phyloP scores from a whole-genome alignment of 176 grass and related monocot genomes.

The Aegilops bicornis region DNA sequence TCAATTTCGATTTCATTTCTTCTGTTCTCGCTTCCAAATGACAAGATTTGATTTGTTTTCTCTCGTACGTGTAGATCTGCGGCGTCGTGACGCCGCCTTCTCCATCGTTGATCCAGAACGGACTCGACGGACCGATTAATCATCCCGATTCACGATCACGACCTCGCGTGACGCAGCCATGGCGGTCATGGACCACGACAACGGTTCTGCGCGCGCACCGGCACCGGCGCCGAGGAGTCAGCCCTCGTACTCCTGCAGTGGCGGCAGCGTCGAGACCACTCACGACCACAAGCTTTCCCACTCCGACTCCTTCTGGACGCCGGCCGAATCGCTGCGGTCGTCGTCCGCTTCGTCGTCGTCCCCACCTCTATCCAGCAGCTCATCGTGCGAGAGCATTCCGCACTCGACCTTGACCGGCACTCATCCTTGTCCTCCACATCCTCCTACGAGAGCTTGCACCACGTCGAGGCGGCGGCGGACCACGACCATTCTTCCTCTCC shows the following conservation, averaged over 20 bases:
- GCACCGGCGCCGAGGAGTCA: too few species aligned
- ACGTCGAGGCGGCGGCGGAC: neutral
- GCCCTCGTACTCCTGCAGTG: neutral
- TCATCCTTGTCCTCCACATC: slow-evolving; percentile 15
- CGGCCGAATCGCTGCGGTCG: slow-evolving; percentile 5
- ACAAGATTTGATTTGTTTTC: neutral
- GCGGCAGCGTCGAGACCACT: neutral
- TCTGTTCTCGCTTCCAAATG: neutral
- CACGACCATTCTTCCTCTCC: too few species aligned
- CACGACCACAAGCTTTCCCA: slow-evolving; percentile 8
- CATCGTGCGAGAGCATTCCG: slow-evolving; percentile 37
- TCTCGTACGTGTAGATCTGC: slow-evolving; percentile 11
- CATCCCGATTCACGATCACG: neutral
- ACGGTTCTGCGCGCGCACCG: neutral
- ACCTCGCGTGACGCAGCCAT: neutral
- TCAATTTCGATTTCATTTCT: neutral
- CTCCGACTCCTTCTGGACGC: slow-evolving; percentile 19
- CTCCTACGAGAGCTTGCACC: slow-evolving; percentile 39
- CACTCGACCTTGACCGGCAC: neutral
- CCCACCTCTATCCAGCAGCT: neutral
- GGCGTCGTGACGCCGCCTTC: slow-evolving; percentile 6
- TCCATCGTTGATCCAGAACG: neutral
- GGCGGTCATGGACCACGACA: slow-evolving; percentile 1
- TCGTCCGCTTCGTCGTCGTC: slow-evolving; percentile 10
- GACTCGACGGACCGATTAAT: neutral